phyloP scores from a whole-genome alignment of 371 early-diverging fungal genomes.

The Capniomyces stellatus region DNA sequence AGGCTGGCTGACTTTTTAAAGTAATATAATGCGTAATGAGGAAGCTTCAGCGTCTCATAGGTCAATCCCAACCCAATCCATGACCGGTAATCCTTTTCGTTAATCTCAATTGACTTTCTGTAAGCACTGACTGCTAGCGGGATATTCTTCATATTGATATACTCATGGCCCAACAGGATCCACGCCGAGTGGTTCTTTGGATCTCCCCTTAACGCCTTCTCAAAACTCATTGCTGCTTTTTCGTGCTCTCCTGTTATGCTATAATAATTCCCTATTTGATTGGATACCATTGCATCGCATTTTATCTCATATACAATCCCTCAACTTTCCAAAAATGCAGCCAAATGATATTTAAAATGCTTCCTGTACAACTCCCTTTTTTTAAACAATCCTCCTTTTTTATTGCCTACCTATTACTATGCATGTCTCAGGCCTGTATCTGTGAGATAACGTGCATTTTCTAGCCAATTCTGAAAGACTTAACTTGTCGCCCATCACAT shows the following conservation, averaged over 20 bases:
- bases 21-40: constrained; percentile 67
- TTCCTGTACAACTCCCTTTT: not conserved
- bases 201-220: constrained; percentile 62
- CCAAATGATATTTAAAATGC: no score
- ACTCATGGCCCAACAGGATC: constrained; percentile 92
- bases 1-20: constrained; percentile 59
- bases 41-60: constrained; percentile 67
- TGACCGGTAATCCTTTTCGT: constrained; percentile 70
- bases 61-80: constrained; percentile 89
- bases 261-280: constrained; percentile 77
- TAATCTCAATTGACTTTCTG: constrained; percentile 59
- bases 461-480: constrained; percentile 67
- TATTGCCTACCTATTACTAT: constrained; percentile 41
- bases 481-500: constrained; percentile 45
- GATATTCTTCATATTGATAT: constrained; percentile 74
- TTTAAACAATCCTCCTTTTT: constrained; percentile 4
- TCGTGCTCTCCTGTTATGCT: constrained; percentile 53
- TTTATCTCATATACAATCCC: not conserved
- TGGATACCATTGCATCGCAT: no score
- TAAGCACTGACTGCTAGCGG: constrained; percentile 82
- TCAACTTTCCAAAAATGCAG: not conserved
- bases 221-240: constrained; percentile 75
- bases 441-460: constrained; percentile 48
- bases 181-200: constrained; percentile 56
- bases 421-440: constrained; percentile 77